Evolutionary conservation across 768 basidiomycete genomes (phyloP), one percentile per base, ranked within the genome.

Genomic region (Lactifluus pinguis): DNA sequence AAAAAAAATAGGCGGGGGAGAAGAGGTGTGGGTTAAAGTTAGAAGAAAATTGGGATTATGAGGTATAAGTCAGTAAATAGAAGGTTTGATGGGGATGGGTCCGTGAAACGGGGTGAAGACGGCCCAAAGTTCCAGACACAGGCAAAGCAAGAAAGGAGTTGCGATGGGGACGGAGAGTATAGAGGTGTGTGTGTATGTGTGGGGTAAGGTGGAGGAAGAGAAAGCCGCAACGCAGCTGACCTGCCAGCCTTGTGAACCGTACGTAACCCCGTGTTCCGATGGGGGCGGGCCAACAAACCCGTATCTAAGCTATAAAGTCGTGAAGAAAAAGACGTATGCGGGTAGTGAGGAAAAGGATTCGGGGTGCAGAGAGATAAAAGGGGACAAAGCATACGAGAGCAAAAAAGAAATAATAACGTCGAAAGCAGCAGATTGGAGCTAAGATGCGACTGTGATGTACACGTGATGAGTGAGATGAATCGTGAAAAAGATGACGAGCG

Each of bases 311-410:
- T 17, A 15, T 4, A 44, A 44, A 57, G 10, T 25, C 25, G 25
- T 25, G 25, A 25, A n/a, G 29, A 54, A 21, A 60, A 14, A 15
- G 25, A 39, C 32, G 38, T 19, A 55, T 60, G 53, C 17, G 15
- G 25, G 13, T 47, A 25, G 45, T 47, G 53, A 38, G 15, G 32
- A 34, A n/a, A 29, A 21, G 19, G 52, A 53, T 30, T 38, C 34
- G 14, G 25, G n/a, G 29, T 4, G 38, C 11, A 9, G 25, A 25
- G 19, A 17, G 30, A 30, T 17, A 17, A 14, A n/a, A 2, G 34
- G 5, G 11, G 19, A 25, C 36, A 54, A 53, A 62, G 61, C 57
- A 58, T 62, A 54, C 47, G 61, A 62, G 17, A 58, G 61, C 61
- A n/a, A 62, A 25, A 25, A 2, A 44, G 42, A 32, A 39, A 32